Conservation (phyloP, 306 rosid genomes). For the Hippophae gyantsensis region DNA sequence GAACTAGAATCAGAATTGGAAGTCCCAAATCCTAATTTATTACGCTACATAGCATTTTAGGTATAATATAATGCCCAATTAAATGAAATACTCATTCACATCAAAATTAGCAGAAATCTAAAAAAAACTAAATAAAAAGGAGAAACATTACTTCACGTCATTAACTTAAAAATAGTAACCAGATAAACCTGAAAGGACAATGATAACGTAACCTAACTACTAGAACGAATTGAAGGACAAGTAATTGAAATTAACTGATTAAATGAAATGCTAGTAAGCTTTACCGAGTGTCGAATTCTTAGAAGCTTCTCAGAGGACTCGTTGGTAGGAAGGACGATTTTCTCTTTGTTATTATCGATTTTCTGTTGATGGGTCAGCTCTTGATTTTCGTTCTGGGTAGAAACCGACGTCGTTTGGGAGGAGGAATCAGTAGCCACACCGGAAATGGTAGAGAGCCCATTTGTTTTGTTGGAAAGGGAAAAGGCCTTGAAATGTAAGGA, state of each 20-base stretch:
- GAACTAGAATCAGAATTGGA: too few species aligned
- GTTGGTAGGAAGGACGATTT: constrained; percentile 70
- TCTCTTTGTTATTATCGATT: constrained; percentile 12
- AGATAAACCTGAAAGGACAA: not conserved
- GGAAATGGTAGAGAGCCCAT: constrained; percentile 26
- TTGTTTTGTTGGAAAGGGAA: constrained; percentile 13
- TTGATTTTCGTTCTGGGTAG: constrained; percentile 16
- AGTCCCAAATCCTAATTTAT: too few species aligned
- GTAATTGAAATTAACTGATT: not conserved
- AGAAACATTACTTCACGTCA: not conserved
- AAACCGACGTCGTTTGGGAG: constrained; percentile 22
- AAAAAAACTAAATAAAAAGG: not conserved
- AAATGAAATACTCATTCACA: not conserved
- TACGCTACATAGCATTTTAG: not conserved
- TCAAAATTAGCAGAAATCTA: not conserved
- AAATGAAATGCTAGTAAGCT: not conserved
- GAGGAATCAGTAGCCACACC: constrained; percentile 50
- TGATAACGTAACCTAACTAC: not conserved
- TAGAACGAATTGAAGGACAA: not conserved
- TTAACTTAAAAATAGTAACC: not conserved
- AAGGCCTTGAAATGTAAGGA: constrained; percentile 11
- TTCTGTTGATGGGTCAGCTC: constrained; percentile 16
- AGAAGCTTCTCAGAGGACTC: constrained; percentile 71
- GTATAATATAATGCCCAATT: not conserved
- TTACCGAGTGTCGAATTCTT: constrained; percentile 89